Conservation (phyloP, 257 asterid species). For the Solanum raphanifolium region DNA sequence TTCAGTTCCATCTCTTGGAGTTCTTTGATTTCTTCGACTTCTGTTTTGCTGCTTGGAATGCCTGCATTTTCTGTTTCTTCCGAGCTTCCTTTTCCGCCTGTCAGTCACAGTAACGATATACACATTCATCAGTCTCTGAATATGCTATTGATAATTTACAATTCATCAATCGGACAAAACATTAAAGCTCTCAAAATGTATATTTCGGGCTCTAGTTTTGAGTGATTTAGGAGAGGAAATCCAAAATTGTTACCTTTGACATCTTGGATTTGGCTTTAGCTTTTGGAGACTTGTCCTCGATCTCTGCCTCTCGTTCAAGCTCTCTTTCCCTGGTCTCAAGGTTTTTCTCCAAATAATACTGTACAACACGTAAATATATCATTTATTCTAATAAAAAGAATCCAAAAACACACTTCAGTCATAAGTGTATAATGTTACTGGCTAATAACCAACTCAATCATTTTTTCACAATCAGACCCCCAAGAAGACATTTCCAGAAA, state of each 20-base stretch:
- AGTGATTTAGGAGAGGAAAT: neutral
- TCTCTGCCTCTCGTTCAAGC: conserved; percentile 98
- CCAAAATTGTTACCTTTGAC: conserved; percentile 62
- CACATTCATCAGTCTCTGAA: neutral
- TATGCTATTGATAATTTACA: neutral
- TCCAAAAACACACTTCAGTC: neutral
- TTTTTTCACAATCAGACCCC: neutral
- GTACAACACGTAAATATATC: conserved; percentile 2
- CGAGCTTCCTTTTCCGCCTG: conserved; percentile 92
- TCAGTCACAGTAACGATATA: neutral
- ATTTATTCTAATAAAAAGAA: neutral
- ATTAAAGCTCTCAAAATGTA: neutral
- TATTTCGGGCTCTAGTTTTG: neutral
- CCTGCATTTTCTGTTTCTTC: conserved; percentile 91
- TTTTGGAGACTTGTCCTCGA: conserved; percentile 86
- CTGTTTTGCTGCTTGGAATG: conserved; percentile 95
- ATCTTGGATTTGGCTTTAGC: conserved; percentile 95
- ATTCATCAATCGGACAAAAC: neutral
- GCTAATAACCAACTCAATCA: neutral
- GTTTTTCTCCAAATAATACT: conserved; percentile 98
- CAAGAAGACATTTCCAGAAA: neutral
- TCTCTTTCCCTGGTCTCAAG: conserved; percentile 85
- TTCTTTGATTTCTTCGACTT: conserved; percentile 67
- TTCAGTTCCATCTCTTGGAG: conserved; percentile 82
- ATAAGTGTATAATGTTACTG: neutral